These are phyloP conservation scores for Candida sp. DNA, from an alignment of 1,139 yeast genomes.

Conservation along the genomic window DNA sequence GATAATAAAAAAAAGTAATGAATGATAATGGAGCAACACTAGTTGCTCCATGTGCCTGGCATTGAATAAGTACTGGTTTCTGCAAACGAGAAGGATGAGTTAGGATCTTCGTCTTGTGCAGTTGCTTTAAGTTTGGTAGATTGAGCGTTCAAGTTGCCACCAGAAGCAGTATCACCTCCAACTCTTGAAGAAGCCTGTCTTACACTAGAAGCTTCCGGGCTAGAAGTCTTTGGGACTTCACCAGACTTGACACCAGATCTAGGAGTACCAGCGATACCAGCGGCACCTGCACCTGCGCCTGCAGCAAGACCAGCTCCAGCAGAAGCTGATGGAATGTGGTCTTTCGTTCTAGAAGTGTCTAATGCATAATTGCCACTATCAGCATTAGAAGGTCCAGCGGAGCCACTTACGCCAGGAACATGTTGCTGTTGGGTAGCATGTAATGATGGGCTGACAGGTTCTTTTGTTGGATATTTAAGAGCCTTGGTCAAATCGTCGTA, in stretches of 20 bases:
- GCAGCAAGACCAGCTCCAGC: neutral
- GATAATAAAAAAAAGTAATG: neutral
- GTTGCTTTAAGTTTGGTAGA: neutral
- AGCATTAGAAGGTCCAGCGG: neutral
- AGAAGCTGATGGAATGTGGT: neutral
- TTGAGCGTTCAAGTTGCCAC: neutral
- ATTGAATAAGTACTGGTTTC: constrained; percentile 10
- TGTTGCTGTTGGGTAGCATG: neutral
- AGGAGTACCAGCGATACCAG: neutral
- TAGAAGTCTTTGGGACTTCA: neutral
- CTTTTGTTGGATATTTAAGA: neutral
- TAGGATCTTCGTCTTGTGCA: constrained; percentile 8
- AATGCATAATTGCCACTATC: neutral
- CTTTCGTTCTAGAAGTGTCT: neutral
- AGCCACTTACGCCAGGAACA: neutral
- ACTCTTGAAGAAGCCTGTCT: neutral
- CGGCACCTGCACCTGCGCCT: too few relatives aligned
- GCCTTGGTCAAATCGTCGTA: neutral
- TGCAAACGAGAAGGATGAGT: constrained; percentile 5
- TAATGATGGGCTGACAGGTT: neutral
- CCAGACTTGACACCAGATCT: neutral
- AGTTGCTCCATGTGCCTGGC: constrained; percentile 15
- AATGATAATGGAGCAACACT: neutral
- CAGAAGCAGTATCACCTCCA: neutral
- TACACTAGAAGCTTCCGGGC: neutral